phyloP scores from a whole-genome alignment of 2,329 filamentous ascomycete species.

The Fusarium luffae region DNA sequence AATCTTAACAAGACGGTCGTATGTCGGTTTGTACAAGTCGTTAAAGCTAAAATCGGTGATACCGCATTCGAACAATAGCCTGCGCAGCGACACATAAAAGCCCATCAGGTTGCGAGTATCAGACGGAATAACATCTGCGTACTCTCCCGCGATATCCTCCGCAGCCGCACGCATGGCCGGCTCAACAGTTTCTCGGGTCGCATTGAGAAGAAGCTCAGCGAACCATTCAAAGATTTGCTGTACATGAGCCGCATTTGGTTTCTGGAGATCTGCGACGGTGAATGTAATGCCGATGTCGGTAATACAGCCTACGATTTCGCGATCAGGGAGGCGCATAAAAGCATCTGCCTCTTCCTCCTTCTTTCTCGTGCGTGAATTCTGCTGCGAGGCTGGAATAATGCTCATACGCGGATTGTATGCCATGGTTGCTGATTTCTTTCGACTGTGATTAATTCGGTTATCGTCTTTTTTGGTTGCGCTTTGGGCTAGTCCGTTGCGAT shows the following conservation, averaged over 20 bases:
- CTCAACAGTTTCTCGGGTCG: constrained; percentile 91
- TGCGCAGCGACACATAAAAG: constrained; percentile 87
- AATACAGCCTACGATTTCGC: constrained; percentile 96
- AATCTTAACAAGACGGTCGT: constrained; percentile 90
- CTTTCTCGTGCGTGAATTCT: constrained; percentile 64
- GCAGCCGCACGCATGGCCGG: constrained; percentile 94
- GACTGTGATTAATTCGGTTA: background rate
- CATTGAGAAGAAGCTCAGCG: constrained; percentile 91
- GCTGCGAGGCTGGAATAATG: constrained; percentile 65
- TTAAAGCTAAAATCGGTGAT: constrained; percentile 94
- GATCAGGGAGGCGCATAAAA: constrained; percentile 70
- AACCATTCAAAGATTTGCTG: constrained; percentile 99
- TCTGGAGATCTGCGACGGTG: constrained; percentile 85
- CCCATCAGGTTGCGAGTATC: constrained; percentile 96
- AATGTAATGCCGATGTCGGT: constrained; percentile 96
- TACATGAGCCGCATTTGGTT: constrained; percentile 92
- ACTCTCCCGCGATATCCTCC: constrained; percentile 86
- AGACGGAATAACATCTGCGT: constrained; percentile 82
- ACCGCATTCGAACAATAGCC: constrained; percentile 85
- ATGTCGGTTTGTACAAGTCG: constrained; percentile 90
- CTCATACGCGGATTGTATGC: constrained; percentile 70
- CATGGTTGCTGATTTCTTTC: constrained; percentile 54
- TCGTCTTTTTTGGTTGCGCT: constrained; percentile 10
- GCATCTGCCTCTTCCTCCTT: constrained; percentile 70
- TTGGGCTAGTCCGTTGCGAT: constrained; percentile 20